A percentile compares a stretch with the other conserved stretches of the same genome.
Conservation (phyloP, 148 eudicot genomes). For the Gaultheria prostrata region DNA sequence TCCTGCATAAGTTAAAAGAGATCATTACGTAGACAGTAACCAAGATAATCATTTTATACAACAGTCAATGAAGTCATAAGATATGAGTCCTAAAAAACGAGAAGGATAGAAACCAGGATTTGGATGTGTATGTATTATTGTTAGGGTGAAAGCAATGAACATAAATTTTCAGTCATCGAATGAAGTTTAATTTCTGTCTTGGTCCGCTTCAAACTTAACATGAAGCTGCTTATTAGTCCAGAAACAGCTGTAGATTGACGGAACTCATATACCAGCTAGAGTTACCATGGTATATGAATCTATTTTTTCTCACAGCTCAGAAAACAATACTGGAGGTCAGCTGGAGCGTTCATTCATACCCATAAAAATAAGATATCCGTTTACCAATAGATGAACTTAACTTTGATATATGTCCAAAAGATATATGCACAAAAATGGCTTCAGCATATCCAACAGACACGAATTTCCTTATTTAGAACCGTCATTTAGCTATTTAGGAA, state of each 20-base stretch:
- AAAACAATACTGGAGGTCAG: background rate
- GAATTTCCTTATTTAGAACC: background rate
- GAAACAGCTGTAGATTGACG: too few species aligned
- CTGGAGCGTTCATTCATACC: background rate
- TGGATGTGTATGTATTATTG: background rate
- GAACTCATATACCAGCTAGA: too few species aligned
- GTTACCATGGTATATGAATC: too few species aligned
- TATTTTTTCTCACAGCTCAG: too few species aligned
- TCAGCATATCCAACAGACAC: background rate
- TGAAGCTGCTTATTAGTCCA: too few species aligned
- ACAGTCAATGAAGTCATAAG: background rate
- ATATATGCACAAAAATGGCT: background rate
- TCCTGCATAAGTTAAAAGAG: slow-evolving; percentile 39
- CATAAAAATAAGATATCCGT: background rate
- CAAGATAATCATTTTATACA: background rate
- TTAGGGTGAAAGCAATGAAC: background rate
- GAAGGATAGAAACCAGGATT: background rate
- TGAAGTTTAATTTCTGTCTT: too few species aligned
- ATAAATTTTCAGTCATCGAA: too few species aligned
- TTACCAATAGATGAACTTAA: background rate
- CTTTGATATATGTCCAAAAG: background rate
- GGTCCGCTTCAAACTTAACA: too few species aligned
- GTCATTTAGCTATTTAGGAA: background rate
- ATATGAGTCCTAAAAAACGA: background rate
- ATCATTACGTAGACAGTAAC: background rate